Evolutionary conservation across 2,329 filamentous ascomycete genomes (phyloP), one percentile per base, ranked within the genome.

Genomic region (Dothistroma septosporum): DNA sequence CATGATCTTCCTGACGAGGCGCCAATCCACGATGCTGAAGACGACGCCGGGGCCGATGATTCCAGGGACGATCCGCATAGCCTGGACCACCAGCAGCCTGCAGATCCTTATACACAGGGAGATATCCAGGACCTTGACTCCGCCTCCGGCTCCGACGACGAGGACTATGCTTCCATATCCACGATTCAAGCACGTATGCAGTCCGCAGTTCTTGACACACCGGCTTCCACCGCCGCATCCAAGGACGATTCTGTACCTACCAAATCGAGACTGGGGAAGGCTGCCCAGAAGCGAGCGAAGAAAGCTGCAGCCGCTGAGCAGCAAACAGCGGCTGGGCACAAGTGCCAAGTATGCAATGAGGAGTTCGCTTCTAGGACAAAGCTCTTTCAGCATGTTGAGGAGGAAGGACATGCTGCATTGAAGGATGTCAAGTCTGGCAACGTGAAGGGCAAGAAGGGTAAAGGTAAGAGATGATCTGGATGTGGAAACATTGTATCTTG

Each of bases 271-370:
- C 60, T 79, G 32, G 79, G 79, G 62, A 81, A 81, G 65, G 74
- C 78, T 10, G 75, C 76, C 2, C 80, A 79, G 65, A 81, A 79
- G 65, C 76, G 73, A 44, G 79, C 78, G 1, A 79, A 78, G 0
- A 76, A 78, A 53, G 72, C 75, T 41, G 72, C 74, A 4, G 70
- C 70, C 1, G 65, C 65, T 4, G 69, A 73, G 4, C 5, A 52
- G 16, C 47, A 56, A 47, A 49, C 49, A 47, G 59, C 46, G 12
- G 49, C 61, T 19, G 78, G 85, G 32, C 83, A 90, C 57, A 87
- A 87, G 68, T 97, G 94, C 72, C 83, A 88, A 2, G 84, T 86
- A 4, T 97, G 94, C 75, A 83, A 86, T 66, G 91, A 89, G 66
- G 82, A 77, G 0, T 99, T 97, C 77, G 85, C 83, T 0, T 91